Conservation (phyloP, 129 eudicot species). For the Helichrysum umbraculigerum region DNA sequence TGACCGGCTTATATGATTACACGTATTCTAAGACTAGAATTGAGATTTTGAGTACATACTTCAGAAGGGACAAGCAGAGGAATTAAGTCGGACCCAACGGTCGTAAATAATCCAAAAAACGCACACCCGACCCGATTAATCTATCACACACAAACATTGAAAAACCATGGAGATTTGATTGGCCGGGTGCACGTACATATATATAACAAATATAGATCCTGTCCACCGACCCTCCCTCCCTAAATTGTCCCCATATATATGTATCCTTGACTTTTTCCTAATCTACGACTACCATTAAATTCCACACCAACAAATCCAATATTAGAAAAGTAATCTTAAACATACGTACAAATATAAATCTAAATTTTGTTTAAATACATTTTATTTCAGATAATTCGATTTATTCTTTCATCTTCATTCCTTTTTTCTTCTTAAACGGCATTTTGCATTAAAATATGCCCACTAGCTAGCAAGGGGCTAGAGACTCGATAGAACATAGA, state of each 20-base stretch:
- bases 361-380: no score
- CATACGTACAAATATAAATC: no score
- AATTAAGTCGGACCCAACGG: constrained; percentile 28
- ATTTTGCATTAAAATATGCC: no score
- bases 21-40: no score
- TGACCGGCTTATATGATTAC: no score
- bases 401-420: no score
- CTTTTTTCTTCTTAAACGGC: no score
- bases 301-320: not conserved
- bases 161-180: constrained; percentile 21
- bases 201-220: constrained; percentile 25
- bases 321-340: not conserved
- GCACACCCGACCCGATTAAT: constrained; percentile 35
- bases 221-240: constrained; percentile 36
- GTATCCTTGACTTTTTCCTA: constrained; percentile 22
- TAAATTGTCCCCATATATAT: constrained; percentile 25
- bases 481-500: no score
- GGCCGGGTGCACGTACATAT: constrained; percentile 34
- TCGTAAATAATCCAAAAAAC: constrained; percentile 24
- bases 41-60: no score
- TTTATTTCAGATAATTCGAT: no score
- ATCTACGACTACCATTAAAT: not conserved
- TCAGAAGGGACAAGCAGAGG: constrained; percentile 6
- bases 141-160: constrained; percentile 39
- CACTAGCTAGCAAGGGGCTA: no score